Conservation (phyloP, 2,329 filamentous ascomycete genomes). For the Hypocreales sp. region DNA sequence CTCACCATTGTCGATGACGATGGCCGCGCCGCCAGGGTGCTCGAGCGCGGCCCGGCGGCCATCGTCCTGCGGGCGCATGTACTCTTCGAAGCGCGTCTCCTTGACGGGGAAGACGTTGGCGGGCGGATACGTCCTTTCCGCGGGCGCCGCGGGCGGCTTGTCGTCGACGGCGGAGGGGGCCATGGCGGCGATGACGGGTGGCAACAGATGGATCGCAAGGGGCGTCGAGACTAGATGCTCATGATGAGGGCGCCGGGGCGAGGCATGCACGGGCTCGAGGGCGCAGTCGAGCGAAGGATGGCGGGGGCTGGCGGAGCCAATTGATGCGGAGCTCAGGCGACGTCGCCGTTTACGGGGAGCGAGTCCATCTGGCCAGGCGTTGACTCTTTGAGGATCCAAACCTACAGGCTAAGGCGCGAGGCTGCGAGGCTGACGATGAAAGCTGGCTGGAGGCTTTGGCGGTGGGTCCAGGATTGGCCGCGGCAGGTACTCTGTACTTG, state of each 20-base stretch:
- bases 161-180: slow-evolving; percentile 37
- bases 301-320: no score
- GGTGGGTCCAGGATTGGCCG: no score
- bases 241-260: background rate
- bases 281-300: background rate
- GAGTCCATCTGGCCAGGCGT: no score
- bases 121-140: slow-evolving; percentile 31
- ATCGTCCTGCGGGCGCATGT: slow-evolving; percentile 39
- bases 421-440: slow-evolving; percentile 22
- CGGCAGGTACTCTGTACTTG: no score
- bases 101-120: slow-evolving; percentile 44
- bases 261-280: background rate
- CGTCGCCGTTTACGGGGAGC: no score
- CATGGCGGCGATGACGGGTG: slow-evolving; percentile 17
- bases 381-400: no score
- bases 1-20: slow-evolving; percentile 95
- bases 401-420: slow-evolving; percentile 13
- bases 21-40: slow-evolving; percentile 48
- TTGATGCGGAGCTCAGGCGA: slow-evolving; percentile 9
- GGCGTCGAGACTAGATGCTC: background rate
- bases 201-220: background rate
- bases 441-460: no score
- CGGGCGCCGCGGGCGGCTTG: slow-evolving; percentile 17
- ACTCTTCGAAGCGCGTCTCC: slow-evolving; percentile 45
- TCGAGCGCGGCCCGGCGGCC: slow-evolving; percentile 55